These are phyloP conservation scores for Trametes cinnabarina DNA, from an alignment of 768 basidiomycete genomes.

Conservation along the genomic window DNA sequence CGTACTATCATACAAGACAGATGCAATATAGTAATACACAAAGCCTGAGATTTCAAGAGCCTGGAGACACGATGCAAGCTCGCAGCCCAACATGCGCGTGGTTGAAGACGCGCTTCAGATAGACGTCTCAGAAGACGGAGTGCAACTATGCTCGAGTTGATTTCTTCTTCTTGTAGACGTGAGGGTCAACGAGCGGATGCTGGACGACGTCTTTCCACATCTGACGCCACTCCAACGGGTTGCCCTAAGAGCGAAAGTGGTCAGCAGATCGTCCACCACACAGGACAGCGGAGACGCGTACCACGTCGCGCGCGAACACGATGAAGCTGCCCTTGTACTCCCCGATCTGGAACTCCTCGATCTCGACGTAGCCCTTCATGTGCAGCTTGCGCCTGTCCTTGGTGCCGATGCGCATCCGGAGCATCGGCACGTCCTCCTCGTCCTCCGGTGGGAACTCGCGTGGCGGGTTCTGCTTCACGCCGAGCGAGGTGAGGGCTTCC, in stretches of 20 bases:
- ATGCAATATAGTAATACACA: neutral
- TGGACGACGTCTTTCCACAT: slow-evolving; percentile 66
- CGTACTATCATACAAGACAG: slow-evolving; percentile 5
- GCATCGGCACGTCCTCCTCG: slow-evolving; percentile 6
- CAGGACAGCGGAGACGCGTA: slow-evolving; percentile 33
- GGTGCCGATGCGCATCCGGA: slow-evolving; percentile 59
- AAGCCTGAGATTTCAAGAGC: neutral
- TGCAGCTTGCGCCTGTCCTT: slow-evolving; percentile 59
- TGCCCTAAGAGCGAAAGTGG: slow-evolving; percentile 47
- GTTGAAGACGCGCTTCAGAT: too few species aligned
- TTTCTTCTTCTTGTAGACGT: slow-evolving; percentile 44
- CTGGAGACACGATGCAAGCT: neutral
- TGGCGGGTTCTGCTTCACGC: slow-evolving; percentile 50
- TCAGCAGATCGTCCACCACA: neutral
- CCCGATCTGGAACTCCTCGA: slow-evolving; percentile 57
- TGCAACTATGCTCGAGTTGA: neutral
- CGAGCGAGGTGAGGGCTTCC: slow-evolving; percentile 47
- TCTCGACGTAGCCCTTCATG: slow-evolving; percentile 73
- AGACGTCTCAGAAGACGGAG: too few species aligned
- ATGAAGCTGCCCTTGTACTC: slow-evolving; percentile 60
- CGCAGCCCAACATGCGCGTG: neutral
- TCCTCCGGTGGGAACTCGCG: slow-evolving; percentile 18
- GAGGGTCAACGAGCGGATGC: slow-evolving; percentile 51
- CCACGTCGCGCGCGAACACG: slow-evolving; percentile 67
- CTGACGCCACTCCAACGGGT: slow-evolving; percentile 74